A percentile compares a stretch with the other conserved stretches of the same genome.
Evolutionary conservation across 768 basidiomycete species (phyloP).

Genomic region (Chalciporus sphaerocephalus): DNA sequence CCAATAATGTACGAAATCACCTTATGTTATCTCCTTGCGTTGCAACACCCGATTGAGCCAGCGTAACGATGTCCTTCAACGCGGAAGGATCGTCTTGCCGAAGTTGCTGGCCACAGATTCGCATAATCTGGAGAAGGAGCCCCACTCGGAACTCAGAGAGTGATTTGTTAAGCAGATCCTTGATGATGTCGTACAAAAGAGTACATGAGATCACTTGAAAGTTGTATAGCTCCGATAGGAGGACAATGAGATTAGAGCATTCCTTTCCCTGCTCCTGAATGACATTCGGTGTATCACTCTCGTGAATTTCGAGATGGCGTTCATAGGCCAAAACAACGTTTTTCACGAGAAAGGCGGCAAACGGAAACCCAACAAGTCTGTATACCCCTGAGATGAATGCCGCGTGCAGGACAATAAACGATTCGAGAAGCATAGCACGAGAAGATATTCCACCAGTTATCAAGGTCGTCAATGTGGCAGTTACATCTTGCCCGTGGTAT

Average conservation of each 20-base stretch:
- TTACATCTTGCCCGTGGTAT: conserved; percentile 83
- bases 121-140: conserved; percentile 75
- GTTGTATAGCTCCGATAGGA: conserved; percentile 92
- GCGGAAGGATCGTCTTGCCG: conserved; percentile 89
- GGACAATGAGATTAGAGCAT: conserved; percentile 79
- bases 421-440: conserved; percentile 78
- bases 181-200: conserved; percentile 88
- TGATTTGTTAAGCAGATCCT: conserved; percentile 58
- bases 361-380: conserved; percentile 79
- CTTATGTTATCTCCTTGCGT: conserved; percentile 50
- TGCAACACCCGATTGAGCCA: conserved; percentile 70
- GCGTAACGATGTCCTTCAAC: conserved; percentile 83
- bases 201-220: conserved; percentile 88
- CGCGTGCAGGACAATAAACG: conserved; percentile 84
- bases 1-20: too few species aligned
- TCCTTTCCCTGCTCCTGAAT: conserved; percentile 67
- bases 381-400: conserved; percentile 79
- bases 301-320: conserved; percentile 41
- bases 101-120: conserved; percentile 87
- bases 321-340: conserved; percentile 66
- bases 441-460: conserved; percentile 77
- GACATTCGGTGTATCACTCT: conserved; percentile 5
- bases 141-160: conserved; percentile 82
- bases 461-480: conserved; percentile 68
- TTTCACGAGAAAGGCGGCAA: conserved; percentile 84